Evolutionary conservation across 805 yeast genomes (phyloP).

Genomic region (Diddensiella santjacobensis): DNA sequence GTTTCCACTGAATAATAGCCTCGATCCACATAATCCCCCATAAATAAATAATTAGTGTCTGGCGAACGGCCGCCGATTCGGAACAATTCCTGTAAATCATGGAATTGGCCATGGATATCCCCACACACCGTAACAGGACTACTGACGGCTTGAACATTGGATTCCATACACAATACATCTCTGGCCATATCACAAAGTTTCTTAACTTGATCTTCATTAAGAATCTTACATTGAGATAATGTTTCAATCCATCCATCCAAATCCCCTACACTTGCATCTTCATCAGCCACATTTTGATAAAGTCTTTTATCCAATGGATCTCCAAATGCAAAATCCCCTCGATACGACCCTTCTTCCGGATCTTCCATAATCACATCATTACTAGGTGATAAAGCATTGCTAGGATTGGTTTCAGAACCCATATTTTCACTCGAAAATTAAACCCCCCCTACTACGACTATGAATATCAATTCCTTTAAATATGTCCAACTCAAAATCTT

Average conservation of each 20-base stretch:
- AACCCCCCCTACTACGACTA: too few species aligned
- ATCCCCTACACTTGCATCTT: slow-evolving; percentile 35
- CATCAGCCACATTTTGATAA: background rate
- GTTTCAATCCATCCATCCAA: slow-evolving; percentile 86
- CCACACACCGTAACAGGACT: slow-evolving; percentile 97
- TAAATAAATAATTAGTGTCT: slow-evolving; percentile 79
- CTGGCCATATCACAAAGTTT: slow-evolving; percentile 81
- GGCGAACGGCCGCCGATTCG: slow-evolving; percentile 95
- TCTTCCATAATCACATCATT: slow-evolving; percentile 14
- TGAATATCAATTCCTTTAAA: too few species aligned
- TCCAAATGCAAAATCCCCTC: background rate
- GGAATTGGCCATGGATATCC: slow-evolving; percentile 95
- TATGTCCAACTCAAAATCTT: too few species aligned
- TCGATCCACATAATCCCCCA: slow-evolving; percentile 93
- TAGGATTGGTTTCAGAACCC: background rate
- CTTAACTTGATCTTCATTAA: slow-evolving; percentile 75
- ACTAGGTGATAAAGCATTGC: background rate
- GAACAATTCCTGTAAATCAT: slow-evolving; percentile 87
- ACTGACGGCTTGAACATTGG: slow-evolving; percentile 91
- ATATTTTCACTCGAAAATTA: too few species aligned
- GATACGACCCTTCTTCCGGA: slow-evolving; percentile 2
- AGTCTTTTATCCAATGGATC: background rate
- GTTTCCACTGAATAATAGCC: slow-evolving; percentile 89
- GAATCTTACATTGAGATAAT: slow-evolving; percentile 72
- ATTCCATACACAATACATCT: slow-evolving; percentile 73